These are phyloP conservation scores for Umbilicaria muhlenbergii DNA, from an alignment of 495 filamentous ascomycete genomes.

Conservation along the genomic window DNA sequence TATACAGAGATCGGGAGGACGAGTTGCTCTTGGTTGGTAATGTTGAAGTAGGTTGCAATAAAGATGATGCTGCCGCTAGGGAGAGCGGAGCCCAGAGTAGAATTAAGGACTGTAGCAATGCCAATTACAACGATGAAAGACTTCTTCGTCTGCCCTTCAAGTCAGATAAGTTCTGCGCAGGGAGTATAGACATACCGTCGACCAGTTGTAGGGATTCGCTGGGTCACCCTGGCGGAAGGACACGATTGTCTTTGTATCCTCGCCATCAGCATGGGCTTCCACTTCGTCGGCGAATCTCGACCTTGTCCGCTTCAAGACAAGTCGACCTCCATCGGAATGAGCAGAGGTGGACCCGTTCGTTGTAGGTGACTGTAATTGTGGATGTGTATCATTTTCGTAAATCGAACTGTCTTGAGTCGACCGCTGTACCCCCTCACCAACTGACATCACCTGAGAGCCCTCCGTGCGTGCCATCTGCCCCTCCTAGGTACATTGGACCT, in stretches of 20 bases:
- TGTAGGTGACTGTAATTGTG: no score
- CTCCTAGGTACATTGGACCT: no score
- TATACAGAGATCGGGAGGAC: slow-evolving; percentile 68
- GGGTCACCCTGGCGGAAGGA: slow-evolving; percentile 32
- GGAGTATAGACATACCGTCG: slow-evolving; percentile 13
- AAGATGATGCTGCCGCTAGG: slow-evolving; percentile 45
- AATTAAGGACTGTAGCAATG: slow-evolving; percentile 54
- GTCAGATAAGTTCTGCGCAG: neutral
- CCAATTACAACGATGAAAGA: slow-evolving; percentile 35
- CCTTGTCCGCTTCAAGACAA: no score
- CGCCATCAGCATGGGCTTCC: neutral
- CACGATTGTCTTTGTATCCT: slow-evolving; percentile 24
- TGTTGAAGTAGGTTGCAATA: slow-evolving; percentile 40
- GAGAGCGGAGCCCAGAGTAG: slow-evolving; percentile 54
- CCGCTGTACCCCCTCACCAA: no score
- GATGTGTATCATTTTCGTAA: no score
- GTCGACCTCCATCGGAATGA: no score
- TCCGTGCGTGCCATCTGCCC: no score
- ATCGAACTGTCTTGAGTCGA: no score
- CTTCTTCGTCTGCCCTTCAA: slow-evolving; percentile 31
- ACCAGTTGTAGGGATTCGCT: slow-evolving; percentile 43
- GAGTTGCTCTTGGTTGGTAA: slow-evolving; percentile 37
- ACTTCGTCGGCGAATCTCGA: neutral
- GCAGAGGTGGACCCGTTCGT: no score
- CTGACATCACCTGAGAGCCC: no score